phyloP scores from a whole-genome alignment of 2,329 filamentous ascomycete genomes.

The Colletotrichum nymphaeae region DNA sequence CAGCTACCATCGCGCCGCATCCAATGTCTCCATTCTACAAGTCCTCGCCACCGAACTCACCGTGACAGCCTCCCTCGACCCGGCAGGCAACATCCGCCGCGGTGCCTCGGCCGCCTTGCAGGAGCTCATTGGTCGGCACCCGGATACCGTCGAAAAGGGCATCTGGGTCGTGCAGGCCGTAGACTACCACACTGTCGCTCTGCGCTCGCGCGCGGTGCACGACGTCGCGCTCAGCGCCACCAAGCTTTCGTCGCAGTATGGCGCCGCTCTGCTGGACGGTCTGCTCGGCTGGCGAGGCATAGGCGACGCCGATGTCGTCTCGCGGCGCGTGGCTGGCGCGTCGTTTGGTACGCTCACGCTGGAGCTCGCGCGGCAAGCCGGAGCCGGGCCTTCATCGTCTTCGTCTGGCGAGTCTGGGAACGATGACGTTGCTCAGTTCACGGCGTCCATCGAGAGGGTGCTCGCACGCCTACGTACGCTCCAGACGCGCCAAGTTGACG shows the following conservation, averaged over 20 bases:
- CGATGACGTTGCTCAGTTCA: conserved; percentile 40
- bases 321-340: conserved; percentile 77
- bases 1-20: conserved; percentile 41
- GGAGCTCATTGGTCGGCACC: conserved; percentile 92
- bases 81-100: conserved; percentile 91
- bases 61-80: conserved; percentile 84
- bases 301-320: conserved; percentile 80
- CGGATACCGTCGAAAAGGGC: conserved; percentile 83
- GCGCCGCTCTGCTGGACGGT: conserved; percentile 75
- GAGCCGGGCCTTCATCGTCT: not conserved
- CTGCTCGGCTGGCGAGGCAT: conserved; percentile 89
- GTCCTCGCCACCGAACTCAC: conserved; percentile 85
- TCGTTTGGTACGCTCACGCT: conserved; percentile 73
- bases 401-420: conserved; percentile 23
- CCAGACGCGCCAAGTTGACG: conserved; percentile 71
- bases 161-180: conserved; percentile 90
- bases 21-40: conserved; percentile 71
- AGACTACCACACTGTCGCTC: conserved; percentile 92
- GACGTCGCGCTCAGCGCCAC: conserved; percentile 80
- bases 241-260: conserved; percentile 75
- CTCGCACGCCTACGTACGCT: conserved; percentile 57
- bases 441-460: conserved; percentile 54
- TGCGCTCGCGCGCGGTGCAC: conserved; percentile 84
- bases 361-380: conserved; percentile 45
- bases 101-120: conserved; percentile 94